These are phyloP conservation scores for Toxoplasma gondii DNA, from an alignment of 169 alveolate species.

Conservation along the genomic window DNA sequence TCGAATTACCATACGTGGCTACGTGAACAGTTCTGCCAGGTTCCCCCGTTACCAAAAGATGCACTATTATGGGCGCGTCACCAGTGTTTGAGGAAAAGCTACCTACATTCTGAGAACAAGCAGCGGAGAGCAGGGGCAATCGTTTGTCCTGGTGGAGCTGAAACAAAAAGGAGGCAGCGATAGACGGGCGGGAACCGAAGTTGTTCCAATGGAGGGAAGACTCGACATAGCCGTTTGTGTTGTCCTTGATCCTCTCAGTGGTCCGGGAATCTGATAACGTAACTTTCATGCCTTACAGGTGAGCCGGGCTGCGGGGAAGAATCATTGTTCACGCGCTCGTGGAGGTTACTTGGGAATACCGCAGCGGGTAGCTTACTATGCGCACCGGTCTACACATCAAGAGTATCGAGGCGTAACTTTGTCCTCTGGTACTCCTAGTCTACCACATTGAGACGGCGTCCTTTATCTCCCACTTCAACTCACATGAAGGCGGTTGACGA, in stretches of 20 bases:
- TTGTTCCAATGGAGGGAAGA: not conserved
- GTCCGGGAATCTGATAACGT: not conserved
- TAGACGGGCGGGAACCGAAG: not conserved
- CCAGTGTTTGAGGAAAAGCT: not conserved
- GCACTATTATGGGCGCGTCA: too few species aligned
- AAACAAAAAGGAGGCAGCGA: not conserved
- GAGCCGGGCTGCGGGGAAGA: not conserved
- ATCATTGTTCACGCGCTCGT: not conserved
- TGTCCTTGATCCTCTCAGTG: not conserved
- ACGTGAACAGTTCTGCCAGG: too few species aligned
- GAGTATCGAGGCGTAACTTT: not conserved
- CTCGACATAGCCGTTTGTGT: not conserved
- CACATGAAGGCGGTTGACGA: conserved; percentile 20
- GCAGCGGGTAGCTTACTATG: too few species aligned
- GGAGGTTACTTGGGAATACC: not conserved
- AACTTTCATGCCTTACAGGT: not conserved
- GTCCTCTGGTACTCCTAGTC: too few species aligned
- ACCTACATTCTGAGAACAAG: conserved; percentile 1
- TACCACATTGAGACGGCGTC: too few species aligned
- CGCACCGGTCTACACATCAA: not conserved
- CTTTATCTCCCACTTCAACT: not conserved
- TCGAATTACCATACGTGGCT: too few species aligned
- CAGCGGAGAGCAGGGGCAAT: not conserved
- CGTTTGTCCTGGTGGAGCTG: conserved; percentile 30
- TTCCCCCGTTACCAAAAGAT: too few species aligned